Percentiles rank a stretch among this genome's conserved stretches.
These are phyloP conservation scores for Lasiodiplodia theobromae DNA, from an alignment of 2,329 filamentous ascomycete species.

Conservation along the genomic window DNA sequence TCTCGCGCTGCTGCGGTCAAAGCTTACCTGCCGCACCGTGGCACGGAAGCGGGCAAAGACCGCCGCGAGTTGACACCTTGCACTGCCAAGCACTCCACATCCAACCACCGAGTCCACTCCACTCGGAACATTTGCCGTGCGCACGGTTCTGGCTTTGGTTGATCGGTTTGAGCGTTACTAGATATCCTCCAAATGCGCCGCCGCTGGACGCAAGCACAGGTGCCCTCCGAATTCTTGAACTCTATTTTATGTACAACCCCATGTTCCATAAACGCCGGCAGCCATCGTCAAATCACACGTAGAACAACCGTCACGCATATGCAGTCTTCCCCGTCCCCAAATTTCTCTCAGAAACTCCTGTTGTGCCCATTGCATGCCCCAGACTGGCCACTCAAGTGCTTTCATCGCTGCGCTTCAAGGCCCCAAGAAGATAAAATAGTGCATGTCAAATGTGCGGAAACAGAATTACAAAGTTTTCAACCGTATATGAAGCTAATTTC, in stretches of 20 bases:
- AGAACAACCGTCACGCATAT: slow-evolving; percentile 5
- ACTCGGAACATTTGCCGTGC: not conserved
- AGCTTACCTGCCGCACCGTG: slow-evolving; percentile 5
- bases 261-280: slow-evolving; percentile 15
- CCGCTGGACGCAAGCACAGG: not conserved
- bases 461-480: slow-evolving; percentile 20
- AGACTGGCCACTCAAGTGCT: not conserved
- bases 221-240: slow-evolving; percentile 9
- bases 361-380: slow-evolving; percentile 1
- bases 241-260: slow-evolving; percentile 26
- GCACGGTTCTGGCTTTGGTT: not conserved
- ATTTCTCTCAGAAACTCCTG: slow-evolving; percentile 12
- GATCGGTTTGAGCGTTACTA: not conserved
- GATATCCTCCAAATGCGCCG: not conserved
- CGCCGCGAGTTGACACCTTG: slow-evolving; percentile 20
- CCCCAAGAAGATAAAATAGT: slow-evolving; percentile 23
- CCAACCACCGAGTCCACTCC: not conserved
- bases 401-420: not conserved
- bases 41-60: slow-evolving; percentile 14
- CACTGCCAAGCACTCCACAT: slow-evolving; percentile 12
- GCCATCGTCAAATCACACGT: slow-evolving; percentile 13
- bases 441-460: slow-evolving; percentile 8
- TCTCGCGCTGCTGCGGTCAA: slow-evolving; percentile 3
- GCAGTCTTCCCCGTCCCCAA: slow-evolving; percentile 5
- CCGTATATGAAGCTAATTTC: slow-evolving; percentile 19